Conservation (phyloP, 306 rosid genomes). For the Trifolium repens region DNA sequence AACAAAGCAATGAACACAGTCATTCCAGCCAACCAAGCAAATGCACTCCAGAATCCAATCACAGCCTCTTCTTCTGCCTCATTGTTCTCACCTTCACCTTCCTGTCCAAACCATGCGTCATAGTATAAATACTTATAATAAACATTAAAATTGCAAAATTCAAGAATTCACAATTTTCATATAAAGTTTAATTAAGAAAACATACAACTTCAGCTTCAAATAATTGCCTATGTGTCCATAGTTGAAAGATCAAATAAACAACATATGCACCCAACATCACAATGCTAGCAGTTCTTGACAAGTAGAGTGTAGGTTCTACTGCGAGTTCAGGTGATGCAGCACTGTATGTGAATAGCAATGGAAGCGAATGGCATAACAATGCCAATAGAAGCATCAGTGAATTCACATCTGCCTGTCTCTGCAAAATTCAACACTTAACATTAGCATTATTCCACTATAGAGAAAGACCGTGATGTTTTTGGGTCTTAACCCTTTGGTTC, state of each 20-base stretch:
- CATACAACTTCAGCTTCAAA: conserved; percentile 76
- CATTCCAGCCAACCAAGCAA: conserved; percentile 83
- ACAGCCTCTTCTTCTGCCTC: conserved; percentile 60
- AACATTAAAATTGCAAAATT: too few species aligned
- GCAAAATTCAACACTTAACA: conserved; percentile 32
- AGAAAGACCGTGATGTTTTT: neutral
- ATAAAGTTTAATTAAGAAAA: neutral
- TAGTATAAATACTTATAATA: neutral
- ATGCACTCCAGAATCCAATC: conserved; percentile 82
- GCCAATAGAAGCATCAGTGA: conserved; percentile 71
- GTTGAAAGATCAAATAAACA: conserved; percentile 73
- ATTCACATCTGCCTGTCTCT: conserved; percentile 94
- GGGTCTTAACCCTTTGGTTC: neutral
- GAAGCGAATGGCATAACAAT: conserved; percentile 79
- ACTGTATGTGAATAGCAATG: conserved; percentile 62
- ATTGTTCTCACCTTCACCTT: conserved; percentile 43
- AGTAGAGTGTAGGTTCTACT: conserved; percentile 49
- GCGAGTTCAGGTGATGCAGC: conserved; percentile 45
- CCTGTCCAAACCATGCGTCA: conserved; percentile 46
- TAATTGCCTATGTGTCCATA: conserved; percentile 75
- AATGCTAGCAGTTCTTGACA: conserved; percentile 81
- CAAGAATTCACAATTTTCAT: neutral
- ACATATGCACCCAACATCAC: conserved; percentile 74
- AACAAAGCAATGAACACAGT: conserved; percentile 76
- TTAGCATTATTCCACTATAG: conserved; percentile 2